phyloP scores from a whole-genome alignment of 2,329 filamentous ascomycete genomes.

The Gaeumannomyces tritici region DNA sequence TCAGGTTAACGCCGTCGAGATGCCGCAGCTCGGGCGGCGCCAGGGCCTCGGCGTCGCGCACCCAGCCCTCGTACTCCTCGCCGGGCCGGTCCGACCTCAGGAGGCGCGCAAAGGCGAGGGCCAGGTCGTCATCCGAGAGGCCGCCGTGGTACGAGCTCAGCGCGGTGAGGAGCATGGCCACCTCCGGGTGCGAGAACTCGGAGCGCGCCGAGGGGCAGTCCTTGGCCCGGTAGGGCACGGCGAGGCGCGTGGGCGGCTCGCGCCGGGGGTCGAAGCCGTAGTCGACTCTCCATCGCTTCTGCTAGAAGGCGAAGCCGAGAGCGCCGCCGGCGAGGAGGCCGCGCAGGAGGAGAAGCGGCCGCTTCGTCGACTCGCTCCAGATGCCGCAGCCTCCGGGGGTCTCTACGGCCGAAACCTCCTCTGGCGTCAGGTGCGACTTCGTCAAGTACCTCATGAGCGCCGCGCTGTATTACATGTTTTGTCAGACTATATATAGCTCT shows the following conservation, averaged over 20 bases:
- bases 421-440: constrained; percentile 13
- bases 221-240: constrained; percentile 52
- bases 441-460: constrained; percentile 28
- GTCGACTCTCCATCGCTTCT: constrained; percentile 57
- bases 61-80: constrained; percentile 41
- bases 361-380: constrained; percentile 18
- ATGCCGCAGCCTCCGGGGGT: constrained; percentile 22
- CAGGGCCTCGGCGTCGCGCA: constrained; percentile 22
- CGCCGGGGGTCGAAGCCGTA: constrained; percentile 44
- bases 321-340: constrained; percentile 48
- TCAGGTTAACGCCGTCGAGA: constrained; percentile 45
- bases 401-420: constrained; percentile 25
- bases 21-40: constrained; percentile 25
- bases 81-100: constrained; percentile 39
- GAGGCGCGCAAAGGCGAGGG: constrained; percentile 35
- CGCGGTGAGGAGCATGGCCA: constrained; percentile 44
- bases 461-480: constrained; percentile 20
- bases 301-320: constrained; percentile 39
- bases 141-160: constrained; percentile 49
- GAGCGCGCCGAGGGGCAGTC: constrained; percentile 43
- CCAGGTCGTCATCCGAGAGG: constrained; percentile 38
- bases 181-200: constrained; percentile 55
- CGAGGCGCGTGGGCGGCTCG: constrained; percentile 31
- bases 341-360: constrained; percentile 35
- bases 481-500: too few species aligned